Evolutionary conservation across 1,284 basidiomycete species (phyloP).

Genomic region (Lentinula novae-zelandiae): DNA sequence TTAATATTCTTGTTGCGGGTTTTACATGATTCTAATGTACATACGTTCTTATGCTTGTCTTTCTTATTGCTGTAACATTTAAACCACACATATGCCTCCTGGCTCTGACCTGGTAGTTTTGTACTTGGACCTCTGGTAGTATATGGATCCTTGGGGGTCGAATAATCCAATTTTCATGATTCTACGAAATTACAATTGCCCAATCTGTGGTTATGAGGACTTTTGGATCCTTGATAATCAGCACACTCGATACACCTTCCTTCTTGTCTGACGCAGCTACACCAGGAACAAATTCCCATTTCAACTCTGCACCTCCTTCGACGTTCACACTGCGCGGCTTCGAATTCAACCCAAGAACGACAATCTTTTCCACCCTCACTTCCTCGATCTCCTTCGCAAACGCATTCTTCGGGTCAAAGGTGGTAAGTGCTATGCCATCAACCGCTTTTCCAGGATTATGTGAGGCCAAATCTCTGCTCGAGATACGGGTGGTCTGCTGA

Average conservation of each 20-base stretch:
- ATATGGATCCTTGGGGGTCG: no score
- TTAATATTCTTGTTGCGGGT: neutral
- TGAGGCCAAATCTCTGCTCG: constrained; percentile 52
- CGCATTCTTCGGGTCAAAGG: constrained; percentile 55
- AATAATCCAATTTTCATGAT: neutral
- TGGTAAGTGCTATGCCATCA: constrained; percentile 43
- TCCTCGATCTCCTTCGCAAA: constrained; percentile 65
- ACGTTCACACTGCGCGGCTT: constrained; percentile 61
- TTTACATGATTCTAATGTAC: neutral
- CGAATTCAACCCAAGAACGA: constrained; percentile 69
- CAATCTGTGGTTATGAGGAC: constrained; percentile 68
- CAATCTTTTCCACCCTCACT: constrained; percentile 79
- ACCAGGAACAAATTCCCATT: constrained; percentile 55
- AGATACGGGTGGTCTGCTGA: constrained; percentile 42
- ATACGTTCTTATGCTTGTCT: neutral
- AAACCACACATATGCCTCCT: neutral
- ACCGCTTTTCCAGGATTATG: constrained; percentile 43
- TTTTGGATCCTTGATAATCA: constrained; percentile 78
- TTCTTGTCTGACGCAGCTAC: constrained; percentile 47
- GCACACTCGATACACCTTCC: constrained; percentile 58
- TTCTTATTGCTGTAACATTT: neutral
- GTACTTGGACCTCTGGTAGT: no score
- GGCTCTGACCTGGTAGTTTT: no score
- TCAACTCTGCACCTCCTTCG: constrained; percentile 46
- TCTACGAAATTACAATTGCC: constrained; percentile 47